A percentile compares a stretch with the other conserved stretches of the same genome.
Evolutionary conservation across 176 grass and related monocot genomes (phyloP).

Genomic region (Alloteropsis semialata): DNA sequence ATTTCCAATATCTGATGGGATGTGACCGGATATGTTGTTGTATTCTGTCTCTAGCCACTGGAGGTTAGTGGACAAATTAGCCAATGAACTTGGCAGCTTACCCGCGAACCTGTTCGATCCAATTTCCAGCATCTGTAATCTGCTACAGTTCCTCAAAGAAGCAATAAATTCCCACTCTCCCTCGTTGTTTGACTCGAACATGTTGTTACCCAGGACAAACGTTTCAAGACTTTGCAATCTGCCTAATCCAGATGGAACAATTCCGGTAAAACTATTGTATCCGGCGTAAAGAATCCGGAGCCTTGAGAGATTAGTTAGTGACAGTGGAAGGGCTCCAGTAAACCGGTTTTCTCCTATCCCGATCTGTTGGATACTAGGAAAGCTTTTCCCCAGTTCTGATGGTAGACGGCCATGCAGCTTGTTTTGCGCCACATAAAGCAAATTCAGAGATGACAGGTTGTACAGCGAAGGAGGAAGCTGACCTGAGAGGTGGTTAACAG

Average conservation of each 20-base stretch:
- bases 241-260: neutral
- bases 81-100: neutral
- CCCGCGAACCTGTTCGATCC: neutral
- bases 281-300: neutral
- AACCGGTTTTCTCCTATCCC: neutral
- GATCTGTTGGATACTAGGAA: neutral
- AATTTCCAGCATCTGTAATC: neutral
- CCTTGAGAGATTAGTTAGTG: neutral
- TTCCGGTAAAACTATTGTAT: neutral
- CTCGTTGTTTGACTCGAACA: neutral
- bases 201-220: neutral
- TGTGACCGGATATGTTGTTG: neutral
- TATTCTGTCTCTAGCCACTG: no score
- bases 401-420: neutral
- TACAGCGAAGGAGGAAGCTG: neutral
- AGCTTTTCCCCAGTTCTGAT: neutral
- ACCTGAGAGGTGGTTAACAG: neutral
- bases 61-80: neutral
- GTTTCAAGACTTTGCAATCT: neutral
- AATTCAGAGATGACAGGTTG: neutral
- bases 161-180: slow-evolving; percentile 9
- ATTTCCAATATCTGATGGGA: neutral
- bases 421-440: neutral
- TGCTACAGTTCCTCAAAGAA: slow-evolving; percentile 14
- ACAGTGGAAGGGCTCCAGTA: neutral